These are phyloP conservation scores for Podospora comata DNA, from an alignment of 495 filamentous ascomycete species.

Conservation along the genomic window DNA sequence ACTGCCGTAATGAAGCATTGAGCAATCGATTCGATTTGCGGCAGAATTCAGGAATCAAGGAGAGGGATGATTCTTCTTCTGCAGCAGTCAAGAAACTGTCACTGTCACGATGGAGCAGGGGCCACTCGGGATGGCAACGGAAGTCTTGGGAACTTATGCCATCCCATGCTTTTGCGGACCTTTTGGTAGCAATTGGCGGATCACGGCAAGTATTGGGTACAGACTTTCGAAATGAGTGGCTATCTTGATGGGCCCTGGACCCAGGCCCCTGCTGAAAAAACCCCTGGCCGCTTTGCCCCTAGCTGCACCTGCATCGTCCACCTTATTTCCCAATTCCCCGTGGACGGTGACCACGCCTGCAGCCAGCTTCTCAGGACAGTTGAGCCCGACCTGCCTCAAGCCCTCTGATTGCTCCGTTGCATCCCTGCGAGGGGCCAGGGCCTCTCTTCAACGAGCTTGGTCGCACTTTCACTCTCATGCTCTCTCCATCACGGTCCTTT, in stretches of 20 bases:
- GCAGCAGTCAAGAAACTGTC: not conserved
- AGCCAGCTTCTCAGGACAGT: constrained; percentile 7
- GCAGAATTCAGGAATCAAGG: constrained; percentile 3
- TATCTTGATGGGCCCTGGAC: constrained; percentile 24
- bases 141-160: not conserved
- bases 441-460: constrained; percentile 4
- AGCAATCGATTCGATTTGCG: not conserved
- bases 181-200: not conserved
- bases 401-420: constrained; percentile 16
- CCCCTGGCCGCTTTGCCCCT: constrained; percentile 29
- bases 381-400: constrained; percentile 24
- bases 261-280: constrained; percentile 22
- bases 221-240: constrained; percentile 20
- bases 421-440: constrained; percentile 7
- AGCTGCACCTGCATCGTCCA: constrained; percentile 25
- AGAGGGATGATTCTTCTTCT: not conserved
- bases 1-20: not conserved
- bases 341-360: constrained; percentile 18
- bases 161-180: not conserved
- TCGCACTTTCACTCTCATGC: not conserved
- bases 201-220: constrained; percentile 15
- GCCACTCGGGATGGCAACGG: not conserved
- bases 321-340: constrained; percentile 33
- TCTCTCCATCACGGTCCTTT: constrained; percentile 1
- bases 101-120: constrained; percentile 1